A percentile compares a stretch with the other conserved stretches of the same genome.
These are phyloP conservation scores for Exutisphaerella laricina DNA, from an alignment of 2,329 filamentous ascomycete genomes.

Conservation along the genomic window DNA sequence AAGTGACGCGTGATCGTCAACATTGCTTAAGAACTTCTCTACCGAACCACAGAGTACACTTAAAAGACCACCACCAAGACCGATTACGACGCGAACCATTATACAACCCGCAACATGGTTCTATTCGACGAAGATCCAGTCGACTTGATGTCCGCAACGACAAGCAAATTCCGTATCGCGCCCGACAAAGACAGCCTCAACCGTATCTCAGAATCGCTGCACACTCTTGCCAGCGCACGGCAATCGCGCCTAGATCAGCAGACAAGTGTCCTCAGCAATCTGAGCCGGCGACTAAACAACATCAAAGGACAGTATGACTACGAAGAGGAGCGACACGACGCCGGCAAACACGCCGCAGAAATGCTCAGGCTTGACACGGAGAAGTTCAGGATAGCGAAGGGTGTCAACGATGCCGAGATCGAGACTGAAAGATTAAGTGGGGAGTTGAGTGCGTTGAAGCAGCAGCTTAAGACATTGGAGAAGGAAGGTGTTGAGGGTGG, in stretches of 20 bases:
- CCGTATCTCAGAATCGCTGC: constrained; percentile 77
- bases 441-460: constrained; percentile 69
- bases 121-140: constrained; percentile 91
- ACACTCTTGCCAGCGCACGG: constrained; percentile 77
- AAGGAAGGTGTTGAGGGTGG: constrained; percentile 77
- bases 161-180: constrained; percentile 89
- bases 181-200: constrained; percentile 79
- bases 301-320: constrained; percentile 72
- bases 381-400: constrained; percentile 93
- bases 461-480: constrained; percentile 74
- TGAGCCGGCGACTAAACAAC: constrained; percentile 69
- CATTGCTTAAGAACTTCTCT: not conserved
- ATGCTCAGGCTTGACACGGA: constrained; percentile 85
- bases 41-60: not conserved
- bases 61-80: constrained; percentile 3
- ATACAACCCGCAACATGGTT: constrained; percentile 58
- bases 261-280: constrained; percentile 43
- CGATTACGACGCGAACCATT: no score
- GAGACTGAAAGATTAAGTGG: constrained; percentile 87
- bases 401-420: constrained; percentile 80
- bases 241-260: constrained; percentile 58
- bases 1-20: constrained; percentile 6
- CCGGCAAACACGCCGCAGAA: constrained; percentile 71
- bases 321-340: constrained; percentile 67
- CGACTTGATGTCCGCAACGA: constrained; percentile 82